Evolutionary conservation across 2,329 filamentous ascomycete species (phyloP), one percentile per base, ranked within the genome.

Genomic region (Aureobasidium melanogenum): DNA sequence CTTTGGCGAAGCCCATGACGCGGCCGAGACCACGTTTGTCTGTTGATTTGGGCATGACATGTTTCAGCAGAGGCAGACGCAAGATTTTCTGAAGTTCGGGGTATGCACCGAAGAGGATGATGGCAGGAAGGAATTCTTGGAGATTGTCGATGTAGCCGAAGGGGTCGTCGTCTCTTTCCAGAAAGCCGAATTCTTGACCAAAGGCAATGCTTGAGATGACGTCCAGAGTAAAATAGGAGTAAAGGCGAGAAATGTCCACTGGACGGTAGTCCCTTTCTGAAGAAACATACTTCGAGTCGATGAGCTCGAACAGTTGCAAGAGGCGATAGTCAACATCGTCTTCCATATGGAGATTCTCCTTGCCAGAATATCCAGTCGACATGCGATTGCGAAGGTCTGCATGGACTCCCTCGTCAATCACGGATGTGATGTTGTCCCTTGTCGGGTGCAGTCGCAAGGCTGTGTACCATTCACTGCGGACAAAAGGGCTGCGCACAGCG

Each of bases 131-230:
- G 12, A 73, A 75, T 44, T 74, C 69, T 52, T 77, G 72, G 0
- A 76, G 74, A 7, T 77, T 77, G 56, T 72, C 67, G 55, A 82
- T 76, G 65, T 80, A 82, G 55, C 75, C 75, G 64, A 77, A 79
- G 0, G 78, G 72, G 63, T 83, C 80, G 3, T 71, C 68, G 64
- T 83, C 78, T 5, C 72, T 66, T n/a, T 75, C 73, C 0, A 83
- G 65, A 64, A 78, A 79, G 14, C 80, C 80, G 63, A 83, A 81
- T 0, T 75, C 68, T 54, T 78, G 71, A 5, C 73, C 74, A 60
- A 76, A 76, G 8, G 73, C 74, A 32, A 76, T 65, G 57, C 72
- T 71, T 1, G 73, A 75, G 62, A 76, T 75, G 26, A 75, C 71
- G 64, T 76, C 74, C 24, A 76, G 67, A 2, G 74, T 76, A 69